These are phyloP conservation scores for Arthromyces matolae DNA, from an alignment of 768 basidiomycete species.

Conservation along the genomic window DNA sequence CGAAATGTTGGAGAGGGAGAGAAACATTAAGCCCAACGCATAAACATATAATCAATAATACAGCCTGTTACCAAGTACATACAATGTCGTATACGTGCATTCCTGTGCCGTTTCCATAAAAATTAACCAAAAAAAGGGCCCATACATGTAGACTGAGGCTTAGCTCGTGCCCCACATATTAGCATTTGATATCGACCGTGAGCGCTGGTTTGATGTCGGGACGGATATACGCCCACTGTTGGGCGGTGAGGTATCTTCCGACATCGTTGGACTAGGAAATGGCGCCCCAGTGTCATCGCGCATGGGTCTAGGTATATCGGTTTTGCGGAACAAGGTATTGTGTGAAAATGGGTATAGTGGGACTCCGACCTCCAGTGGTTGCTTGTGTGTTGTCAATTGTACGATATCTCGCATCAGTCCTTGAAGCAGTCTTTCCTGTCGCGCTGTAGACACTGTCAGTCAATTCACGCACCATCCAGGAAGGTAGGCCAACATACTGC, in stretches of 20 bases:
- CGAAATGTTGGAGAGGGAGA: slow-evolving; percentile 55
- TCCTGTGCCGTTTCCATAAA: no score
- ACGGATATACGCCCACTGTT: slow-evolving; percentile 6
- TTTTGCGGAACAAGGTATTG: slow-evolving; percentile 54
- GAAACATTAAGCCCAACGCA: slow-evolving; percentile 29
- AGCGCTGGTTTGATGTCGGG: slow-evolving; percentile 13
- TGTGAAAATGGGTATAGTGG: slow-evolving; percentile 83
- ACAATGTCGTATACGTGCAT: no score
- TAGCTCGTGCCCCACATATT: no score
- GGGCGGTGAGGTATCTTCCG: slow-evolving; percentile 22
- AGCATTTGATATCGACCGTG: slow-evolving; percentile 5
- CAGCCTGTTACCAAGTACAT: slow-evolving; percentile 7
- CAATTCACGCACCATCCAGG: slow-evolving; percentile 5
- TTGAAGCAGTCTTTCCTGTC: slow-evolving; percentile 79
- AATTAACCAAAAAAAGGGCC: no score
- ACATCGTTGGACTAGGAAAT: slow-evolving; percentile 37
- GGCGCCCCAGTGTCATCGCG: slow-evolving; percentile 34
- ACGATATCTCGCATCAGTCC: slow-evolving; percentile 85
- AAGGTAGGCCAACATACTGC: slow-evolving; percentile 49
- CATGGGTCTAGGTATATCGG: slow-evolving; percentile 29
- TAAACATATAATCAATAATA: slow-evolving; percentile 6
- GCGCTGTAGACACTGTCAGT: slow-evolving; percentile 43
- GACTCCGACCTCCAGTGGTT: slow-evolving; percentile 75
- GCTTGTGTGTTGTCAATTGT: slow-evolving; percentile 74
- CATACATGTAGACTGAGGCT: no score